Conservation (phyloP, 768 basidiomycete genomes). For the Mycena indigotica region DNA sequence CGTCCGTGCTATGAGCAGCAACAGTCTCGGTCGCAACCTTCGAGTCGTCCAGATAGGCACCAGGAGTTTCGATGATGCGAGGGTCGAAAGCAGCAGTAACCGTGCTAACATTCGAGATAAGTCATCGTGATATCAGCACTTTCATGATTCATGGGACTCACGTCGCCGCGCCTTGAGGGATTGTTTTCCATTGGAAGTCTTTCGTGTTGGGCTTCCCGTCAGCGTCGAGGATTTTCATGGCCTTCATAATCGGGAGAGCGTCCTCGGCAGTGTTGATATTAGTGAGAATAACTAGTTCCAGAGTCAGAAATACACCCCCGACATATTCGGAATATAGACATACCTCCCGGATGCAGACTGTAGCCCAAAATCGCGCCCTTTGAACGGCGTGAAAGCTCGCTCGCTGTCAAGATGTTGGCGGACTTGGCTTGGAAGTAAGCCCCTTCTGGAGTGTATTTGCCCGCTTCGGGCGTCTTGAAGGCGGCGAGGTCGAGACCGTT, state of each 20-base stretch:
- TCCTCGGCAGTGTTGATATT: conserved; percentile 5
- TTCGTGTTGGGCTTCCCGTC: background rate
- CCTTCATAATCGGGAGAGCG: background rate
- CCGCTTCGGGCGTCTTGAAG: background rate
- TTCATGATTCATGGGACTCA: background rate
- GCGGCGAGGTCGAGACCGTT: background rate
- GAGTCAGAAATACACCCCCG: background rate
- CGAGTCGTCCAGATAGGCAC: conserved; percentile 4
- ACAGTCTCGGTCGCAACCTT: background rate
- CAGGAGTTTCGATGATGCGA: background rate
- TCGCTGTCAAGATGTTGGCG: background rate
- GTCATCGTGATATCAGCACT: background rate
- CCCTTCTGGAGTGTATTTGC: background rate
- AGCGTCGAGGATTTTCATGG: background rate
- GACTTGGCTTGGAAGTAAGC: no score
- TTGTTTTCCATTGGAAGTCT: conserved; percentile 1
- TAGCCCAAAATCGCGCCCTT: background rate
- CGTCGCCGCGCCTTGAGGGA: no score
- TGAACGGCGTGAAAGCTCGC: background rate
- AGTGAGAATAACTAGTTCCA: conserved; percentile 2
- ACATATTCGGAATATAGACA: background rate
- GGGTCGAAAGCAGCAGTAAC: no score
- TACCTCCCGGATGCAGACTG: background rate
- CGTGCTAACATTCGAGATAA: background rate
- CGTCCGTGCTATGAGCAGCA: background rate